Percentiles rank a stretch among this genome's conserved stretches.
Conservation (phyloP, 2,329 filamentous ascomycete species). For the Pseudogymnoascus destructans region DNA sequence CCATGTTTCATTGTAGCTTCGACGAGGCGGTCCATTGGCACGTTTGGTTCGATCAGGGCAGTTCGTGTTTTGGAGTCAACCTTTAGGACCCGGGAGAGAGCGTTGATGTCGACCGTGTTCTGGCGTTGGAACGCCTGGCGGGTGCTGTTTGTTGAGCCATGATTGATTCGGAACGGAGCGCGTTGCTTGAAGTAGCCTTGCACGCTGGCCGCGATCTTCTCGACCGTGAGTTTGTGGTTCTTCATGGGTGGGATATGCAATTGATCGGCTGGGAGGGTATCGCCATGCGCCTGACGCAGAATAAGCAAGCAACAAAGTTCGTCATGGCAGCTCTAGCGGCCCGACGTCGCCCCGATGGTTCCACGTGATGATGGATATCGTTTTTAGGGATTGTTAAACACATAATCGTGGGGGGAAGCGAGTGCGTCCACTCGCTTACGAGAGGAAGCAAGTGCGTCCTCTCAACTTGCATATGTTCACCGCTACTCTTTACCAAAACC, state of each 20-base stretch:
- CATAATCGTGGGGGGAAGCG: too few relatives aligned
- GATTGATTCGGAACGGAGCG: slow-evolving; percentile 39
- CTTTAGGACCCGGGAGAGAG: slow-evolving; percentile 33
- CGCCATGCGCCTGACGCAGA: not conserved
- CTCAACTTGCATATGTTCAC: too few relatives aligned
- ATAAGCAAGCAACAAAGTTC: not conserved
- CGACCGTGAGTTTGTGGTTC: slow-evolving; percentile 30
- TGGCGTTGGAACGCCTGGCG: slow-evolving; percentile 30
- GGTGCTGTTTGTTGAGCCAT: slow-evolving; percentile 43
- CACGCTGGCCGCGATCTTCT: slow-evolving; percentile 32
- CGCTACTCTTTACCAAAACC: too few relatives aligned
- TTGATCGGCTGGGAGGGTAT: not conserved
- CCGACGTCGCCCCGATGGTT: not conserved
- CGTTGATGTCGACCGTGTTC: slow-evolving; percentile 35
- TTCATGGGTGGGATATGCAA: slow-evolving; percentile 12
- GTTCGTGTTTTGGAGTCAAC: slow-evolving; percentile 31
- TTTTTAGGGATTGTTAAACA: too few relatives aligned
- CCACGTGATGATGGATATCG: not conserved
- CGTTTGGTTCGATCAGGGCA: slow-evolving; percentile 51
- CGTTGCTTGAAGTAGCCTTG: slow-evolving; percentile 33
- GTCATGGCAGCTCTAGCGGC: not conserved
- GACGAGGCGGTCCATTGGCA: slow-evolving; percentile 53
- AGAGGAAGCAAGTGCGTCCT: too few relatives aligned
- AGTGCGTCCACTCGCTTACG: too few relatives aligned
- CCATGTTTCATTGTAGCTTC: slow-evolving; percentile 40